Base-by-base conservation (phyloP, 441 rosid species). In the Pelargonium australe region DNA sequence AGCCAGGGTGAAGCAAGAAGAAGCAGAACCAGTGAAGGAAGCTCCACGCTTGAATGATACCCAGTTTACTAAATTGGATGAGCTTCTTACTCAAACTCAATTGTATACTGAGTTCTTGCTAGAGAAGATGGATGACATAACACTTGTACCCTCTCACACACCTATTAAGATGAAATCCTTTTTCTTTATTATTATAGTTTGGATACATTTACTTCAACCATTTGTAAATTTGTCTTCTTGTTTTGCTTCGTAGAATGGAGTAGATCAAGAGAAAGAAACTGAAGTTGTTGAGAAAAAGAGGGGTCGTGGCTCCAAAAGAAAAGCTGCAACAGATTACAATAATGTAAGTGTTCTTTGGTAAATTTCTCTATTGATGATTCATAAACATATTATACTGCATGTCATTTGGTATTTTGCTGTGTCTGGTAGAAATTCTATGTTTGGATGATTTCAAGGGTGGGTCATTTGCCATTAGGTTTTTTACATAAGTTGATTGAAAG, bases 81-180 rank as follows among this genome's bases (percentile, higher is more conserved):
- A 90, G 79, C 97, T 95, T 72, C 82, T 95, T 75, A 87, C 95
- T 0, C 96, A 90, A 78, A 86, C 97, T n/a, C 86, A 91, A 77
- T 73, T 90, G 43, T 95, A 87, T 75, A 71, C 97, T 2, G 90
- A 91, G 83, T 91, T 91, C 69, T 82, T 95, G 72, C 82, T 88
- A 72, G 99, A 95, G 78, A 87, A 91, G 77, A 95, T 95, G 92
- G 97, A 91, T 13, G 86, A 89, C 73, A 90, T 90, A 37, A 85
- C 95, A 28, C 65, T 64, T 63, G 99, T 94, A 88, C 71, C 14
- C 68, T 65, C 47, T 73, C 41, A 23, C 31, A 14, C 63, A n/a
- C 65, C 64, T 49, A 75, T 70, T 58, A 44, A 64, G 23, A 37
- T 70, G 57, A 53, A 31, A 57, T 1, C 61, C 19, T 49, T 31